A percentile compares a stretch with the other conserved stretches of the same genome.
These are phyloP conservation scores for Paspalum notatum DNA, from an alignment of 176 grass and related monocot genomes.

Conservation along the genomic window DNA sequence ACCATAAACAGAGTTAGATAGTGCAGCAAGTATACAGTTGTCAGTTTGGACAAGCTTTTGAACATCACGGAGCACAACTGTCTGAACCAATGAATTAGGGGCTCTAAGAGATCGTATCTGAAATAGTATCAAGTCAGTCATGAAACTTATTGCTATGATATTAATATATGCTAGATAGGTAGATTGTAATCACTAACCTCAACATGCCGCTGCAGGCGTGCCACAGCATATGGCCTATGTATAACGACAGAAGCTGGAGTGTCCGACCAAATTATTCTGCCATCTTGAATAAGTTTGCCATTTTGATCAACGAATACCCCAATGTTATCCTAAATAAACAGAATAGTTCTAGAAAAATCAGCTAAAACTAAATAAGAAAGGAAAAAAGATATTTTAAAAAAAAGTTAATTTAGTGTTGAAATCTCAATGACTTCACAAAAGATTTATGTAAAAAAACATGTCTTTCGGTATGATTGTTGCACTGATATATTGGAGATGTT, in stretches of 20 bases:
- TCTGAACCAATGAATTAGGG: slow-evolving; percentile 91
- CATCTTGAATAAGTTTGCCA: slow-evolving; percentile 96
- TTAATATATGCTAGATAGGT: slow-evolving; percentile 25
- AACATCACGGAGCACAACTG: slow-evolving; percentile 84
- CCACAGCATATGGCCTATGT: slow-evolving; percentile 83
- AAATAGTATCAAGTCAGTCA: slow-evolving; percentile 37
- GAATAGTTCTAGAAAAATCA: slow-evolving; percentile 11
- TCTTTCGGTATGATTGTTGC: not conserved
- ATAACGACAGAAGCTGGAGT: slow-evolving; percentile 75
- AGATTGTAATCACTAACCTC: slow-evolving; percentile 57
- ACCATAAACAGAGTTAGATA: slow-evolving; percentile 80
- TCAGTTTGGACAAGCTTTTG: slow-evolving; percentile 86
- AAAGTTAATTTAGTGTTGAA: not conserved
- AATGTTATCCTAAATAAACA: slow-evolving; percentile 81
- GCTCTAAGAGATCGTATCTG: slow-evolving; percentile 93
- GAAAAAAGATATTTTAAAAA: slow-evolving; percentile 19
- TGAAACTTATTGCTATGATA: not conserved
- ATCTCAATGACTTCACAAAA: not conserved
- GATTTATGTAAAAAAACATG: slow-evolving; percentile 21
- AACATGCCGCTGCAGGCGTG: slow-evolving; percentile 74
- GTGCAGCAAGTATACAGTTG: slow-evolving; percentile 74
- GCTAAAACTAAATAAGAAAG: slow-evolving; percentile 11
- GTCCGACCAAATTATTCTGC: slow-evolving; percentile 96
- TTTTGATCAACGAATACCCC: slow-evolving; percentile 99
- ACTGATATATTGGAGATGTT: slow-evolving; percentile 12